Evolutionary conservation across 129 eudicot genomes (phyloP), one percentile per base, ranked within the genome.

Genomic region (Chrysanthemum makinoi): DNA sequence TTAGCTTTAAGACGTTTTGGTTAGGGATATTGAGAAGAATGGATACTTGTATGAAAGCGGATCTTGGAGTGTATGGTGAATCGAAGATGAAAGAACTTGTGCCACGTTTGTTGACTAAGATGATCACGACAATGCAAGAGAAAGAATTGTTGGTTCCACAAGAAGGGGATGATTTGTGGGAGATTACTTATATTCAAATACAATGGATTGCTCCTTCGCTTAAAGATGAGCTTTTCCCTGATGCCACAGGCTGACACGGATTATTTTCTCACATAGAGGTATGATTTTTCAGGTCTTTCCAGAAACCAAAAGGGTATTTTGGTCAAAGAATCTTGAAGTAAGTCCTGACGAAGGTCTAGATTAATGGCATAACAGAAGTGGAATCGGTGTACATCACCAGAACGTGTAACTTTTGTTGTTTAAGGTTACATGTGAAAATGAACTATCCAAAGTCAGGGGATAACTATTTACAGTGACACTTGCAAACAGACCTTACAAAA

Each of bases 131-230:
- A 15, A 94, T 94, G 98, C 88, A 84, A 72, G 95, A 89, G n/a
- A 77, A 81, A 22, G 80, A 81, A 18, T 71, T 89, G 2, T 72
- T 94, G 74, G 80, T 80, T 12, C 85, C 71, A 0, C 70, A 73
- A 12, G 97, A 85, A 72, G 95, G 86, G 47, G 87, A 93, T 74
- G 98, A 89, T 69, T 61, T 94, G 51, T 94, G 98, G 98, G 98
- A 94, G 33, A 87, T 86, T 0, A 92, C 98, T 0, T 89, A 68
- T 66, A 80, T 86, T 63, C 98, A 92, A 80, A 94, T 94, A 64
- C 96, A 89, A 59, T 94, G 98, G 96, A 94, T 94, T 4, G 98
- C 97, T 63, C 98, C 98, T 19, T 69, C 86, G 2, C 82, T 94
- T 47, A 93, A 86, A 62, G 96, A 88, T 10, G 97, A 89, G 65